Conservation (phyloP, 2,329 filamentous ascomycete genomes). For the Coniella vitis region DNA sequence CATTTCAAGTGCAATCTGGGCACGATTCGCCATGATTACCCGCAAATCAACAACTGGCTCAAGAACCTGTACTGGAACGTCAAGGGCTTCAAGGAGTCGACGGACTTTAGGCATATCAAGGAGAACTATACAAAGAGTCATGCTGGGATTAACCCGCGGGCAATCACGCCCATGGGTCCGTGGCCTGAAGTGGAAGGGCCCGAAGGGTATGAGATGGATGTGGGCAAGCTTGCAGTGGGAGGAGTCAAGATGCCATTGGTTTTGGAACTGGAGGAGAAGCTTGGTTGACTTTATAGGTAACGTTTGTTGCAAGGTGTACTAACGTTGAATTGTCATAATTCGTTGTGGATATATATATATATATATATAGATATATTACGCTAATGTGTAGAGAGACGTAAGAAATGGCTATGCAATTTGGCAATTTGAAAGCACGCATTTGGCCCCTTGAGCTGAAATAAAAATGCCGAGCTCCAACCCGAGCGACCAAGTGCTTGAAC, state of each 20-base stretch:
- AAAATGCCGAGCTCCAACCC: too few relatives aligned
- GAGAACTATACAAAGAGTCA: conserved; percentile 58
- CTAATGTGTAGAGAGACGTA: too few relatives aligned
- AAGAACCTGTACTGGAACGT: conserved; percentile 53
- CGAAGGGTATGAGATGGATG: conserved; percentile 40
- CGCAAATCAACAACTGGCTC: conserved; percentile 53
- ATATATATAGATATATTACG: too few relatives aligned
- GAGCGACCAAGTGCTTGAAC: background rate
- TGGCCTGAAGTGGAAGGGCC: conserved; percentile 47
- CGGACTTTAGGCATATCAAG: conserved; percentile 61
- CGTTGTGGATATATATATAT: too few relatives aligned
- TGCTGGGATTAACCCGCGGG: conserved; percentile 50
- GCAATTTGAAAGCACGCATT: background rate
- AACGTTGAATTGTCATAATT: too few relatives aligned
- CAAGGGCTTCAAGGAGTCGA: conserved; percentile 48
- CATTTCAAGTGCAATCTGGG: conserved; percentile 62
- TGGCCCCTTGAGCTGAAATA: background rate
- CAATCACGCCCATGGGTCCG: conserved; percentile 56
- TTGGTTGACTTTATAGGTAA: background rate
- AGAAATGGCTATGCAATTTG: background rate
- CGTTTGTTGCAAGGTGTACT: too few relatives aligned
- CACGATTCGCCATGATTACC: conserved; percentile 53
- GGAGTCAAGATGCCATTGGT: conserved; percentile 36
- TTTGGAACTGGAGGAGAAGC: conserved; percentile 25
- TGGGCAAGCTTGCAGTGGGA: conserved; percentile 40